Conservation (phyloP, 495 filamentous ascomycete species). For the Aspergillus sclerotioniger region DNA sequence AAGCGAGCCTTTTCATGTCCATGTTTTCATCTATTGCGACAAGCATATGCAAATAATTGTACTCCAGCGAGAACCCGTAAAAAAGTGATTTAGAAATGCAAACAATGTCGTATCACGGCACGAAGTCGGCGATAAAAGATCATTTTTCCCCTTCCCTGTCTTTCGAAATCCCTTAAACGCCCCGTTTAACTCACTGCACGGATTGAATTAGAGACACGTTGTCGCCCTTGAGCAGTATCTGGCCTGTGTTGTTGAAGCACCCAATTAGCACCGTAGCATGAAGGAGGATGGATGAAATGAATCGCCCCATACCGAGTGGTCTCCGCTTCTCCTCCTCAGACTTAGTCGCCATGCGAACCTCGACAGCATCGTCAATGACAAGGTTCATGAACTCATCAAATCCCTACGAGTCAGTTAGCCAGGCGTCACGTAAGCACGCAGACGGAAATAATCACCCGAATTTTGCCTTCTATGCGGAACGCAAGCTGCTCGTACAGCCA, state of each 20-base stretch:
- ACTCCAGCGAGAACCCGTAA: constrained; percentile 20
- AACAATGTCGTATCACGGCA: constrained; percentile 16
- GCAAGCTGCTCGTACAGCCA: constrained; percentile 96
- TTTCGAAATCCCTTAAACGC: constrained; percentile 3
- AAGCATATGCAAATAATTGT: constrained; percentile 13
- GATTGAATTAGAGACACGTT: constrained; percentile 94
- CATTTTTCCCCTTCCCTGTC: constrained; percentile 6
- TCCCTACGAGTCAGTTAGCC: constrained; percentile 52
- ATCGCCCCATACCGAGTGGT: constrained; percentile 63
- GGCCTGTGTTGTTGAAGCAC: constrained; percentile 56
- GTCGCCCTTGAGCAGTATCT: constrained; percentile 95
- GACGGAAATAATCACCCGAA: constrained; percentile 57
- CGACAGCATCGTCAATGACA: constrained; percentile 91
- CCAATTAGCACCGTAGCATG: constrained; percentile 16
- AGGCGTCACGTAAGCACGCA: background rate
- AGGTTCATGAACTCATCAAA: constrained; percentile 99
- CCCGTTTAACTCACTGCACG: constrained; percentile 43
- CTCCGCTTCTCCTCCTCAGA: constrained; percentile 75
- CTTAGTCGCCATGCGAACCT: constrained; percentile 84
- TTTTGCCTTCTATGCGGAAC: constrained; percentile 92
- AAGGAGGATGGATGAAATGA: background rate
- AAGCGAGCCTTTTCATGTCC: constrained; percentile 16
- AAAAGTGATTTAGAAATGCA: constrained; percentile 20
- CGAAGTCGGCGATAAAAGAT: constrained; percentile 1
- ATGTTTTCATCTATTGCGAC: constrained; percentile 21